Conservation (phyloP, 75 land plant species). For the Selaginella tamariscina region DNA sequence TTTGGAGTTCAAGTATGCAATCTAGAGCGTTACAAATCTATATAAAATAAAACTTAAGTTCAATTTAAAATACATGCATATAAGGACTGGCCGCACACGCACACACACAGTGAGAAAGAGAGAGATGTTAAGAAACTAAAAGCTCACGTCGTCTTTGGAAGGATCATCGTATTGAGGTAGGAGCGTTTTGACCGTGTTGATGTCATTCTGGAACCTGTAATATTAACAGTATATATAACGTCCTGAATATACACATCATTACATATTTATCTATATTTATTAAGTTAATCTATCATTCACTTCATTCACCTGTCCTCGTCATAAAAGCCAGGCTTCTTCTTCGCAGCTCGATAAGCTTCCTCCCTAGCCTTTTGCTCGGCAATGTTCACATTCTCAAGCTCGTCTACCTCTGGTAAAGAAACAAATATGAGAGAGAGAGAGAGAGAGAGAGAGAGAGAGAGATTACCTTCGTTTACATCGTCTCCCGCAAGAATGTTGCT, state of each 20-base stretch:
- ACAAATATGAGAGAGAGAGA: background rate
- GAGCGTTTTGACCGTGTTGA: slow-evolving; percentile 38
- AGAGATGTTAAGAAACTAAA: slow-evolving; percentile 4
- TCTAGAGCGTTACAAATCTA: too few relatives aligned
- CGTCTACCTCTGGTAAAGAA: slow-evolving; percentile 53
- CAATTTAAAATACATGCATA: too few relatives aligned
- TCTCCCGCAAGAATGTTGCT: slow-evolving; percentile 65
- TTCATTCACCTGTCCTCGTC: slow-evolving; percentile 82
- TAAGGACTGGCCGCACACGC: too few relatives aligned
- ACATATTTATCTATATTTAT: too few relatives aligned
- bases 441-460: slow-evolving; percentile 5
- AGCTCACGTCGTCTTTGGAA: slow-evolving; percentile 50
- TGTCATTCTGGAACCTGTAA: slow-evolving; percentile 69
- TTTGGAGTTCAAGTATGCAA: too few relatives aligned
- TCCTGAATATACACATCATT: too few relatives aligned
- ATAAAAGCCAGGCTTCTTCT: slow-evolving; percentile 77
- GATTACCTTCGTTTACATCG: slow-evolving; percentile 76
- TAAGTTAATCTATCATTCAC: too few relatives aligned
- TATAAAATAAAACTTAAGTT: too few relatives aligned
- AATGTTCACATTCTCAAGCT: slow-evolving; percentile 92
- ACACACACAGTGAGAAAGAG: too few relatives aligned
- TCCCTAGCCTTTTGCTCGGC: slow-evolving; percentile 75
- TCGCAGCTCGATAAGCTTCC: slow-evolving; percentile 86
- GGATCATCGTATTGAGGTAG: slow-evolving; percentile 93
- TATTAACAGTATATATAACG: too few relatives aligned